Base-by-base conservation (phyloP, 345 rosid species). In the Aegle marmelos region DNA sequence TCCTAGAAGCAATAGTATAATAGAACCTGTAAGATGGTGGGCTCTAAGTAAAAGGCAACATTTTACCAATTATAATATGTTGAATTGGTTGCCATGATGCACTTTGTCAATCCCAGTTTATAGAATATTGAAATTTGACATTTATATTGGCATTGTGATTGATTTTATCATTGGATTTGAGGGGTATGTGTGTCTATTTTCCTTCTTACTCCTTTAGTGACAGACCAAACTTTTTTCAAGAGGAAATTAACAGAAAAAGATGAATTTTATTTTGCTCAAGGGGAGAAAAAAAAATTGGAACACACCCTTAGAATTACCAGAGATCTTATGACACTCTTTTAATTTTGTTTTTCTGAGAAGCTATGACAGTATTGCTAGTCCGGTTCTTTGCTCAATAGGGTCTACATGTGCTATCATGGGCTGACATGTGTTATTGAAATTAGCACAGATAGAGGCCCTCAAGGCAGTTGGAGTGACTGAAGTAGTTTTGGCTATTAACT, bases 401-500 rank as follows among this genome's bases (percentile, higher is more conserved):
- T n/a, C 27, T 71, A 11, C 36, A 28, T 56, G n/a, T 65, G 24
- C 45, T 6, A 53, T 53, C 57, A 53, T 19, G n/a, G 22, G 57
- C 22, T 53, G 57, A 53, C 70, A 50, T 76, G 30, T 65, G 10
- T 72, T 28, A 39, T 16, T 56, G 45, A 67, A 53, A 30, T 68
- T 53, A 28, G 64, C 80, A 56, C 88, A 96, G 99, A 94, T 96
- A 33, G 99, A 94, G 85, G 99, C 99, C 54, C 98, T 96, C 61
- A 92, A 90, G 90, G 97, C 91, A 65, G 85, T 90, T 84, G 99
- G 99, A 81, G 99, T 96, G 41, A 91, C 78, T 84, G 99, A 96
- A 90, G 98, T 96, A 73, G 95, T 96, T 80, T 84, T 96, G 89
- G 99, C 99, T 75, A 94, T 96, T 73, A 96, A 96, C 79, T 96